phyloP scores from a whole-genome alignment of 768 basidiomycete species.

The Boletus fagicola region DNA sequence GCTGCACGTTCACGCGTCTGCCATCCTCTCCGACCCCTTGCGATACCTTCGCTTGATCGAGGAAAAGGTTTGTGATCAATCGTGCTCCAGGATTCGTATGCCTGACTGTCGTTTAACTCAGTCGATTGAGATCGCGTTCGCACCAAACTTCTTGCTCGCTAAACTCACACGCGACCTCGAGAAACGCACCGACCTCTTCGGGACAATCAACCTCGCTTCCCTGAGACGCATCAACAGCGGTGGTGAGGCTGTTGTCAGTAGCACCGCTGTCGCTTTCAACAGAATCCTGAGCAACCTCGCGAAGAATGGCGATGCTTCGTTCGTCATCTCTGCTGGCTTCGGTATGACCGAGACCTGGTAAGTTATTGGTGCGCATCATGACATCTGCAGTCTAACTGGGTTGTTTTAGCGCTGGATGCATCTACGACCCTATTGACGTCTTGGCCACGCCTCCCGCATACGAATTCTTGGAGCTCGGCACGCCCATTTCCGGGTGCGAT shows the following conservation, averaged over 20 bases:
- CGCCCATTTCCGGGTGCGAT: conserved; percentile 30
- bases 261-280: conserved; percentile 39
- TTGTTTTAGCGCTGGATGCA: conserved; percentile 35
- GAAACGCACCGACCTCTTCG: conserved; percentile 23
- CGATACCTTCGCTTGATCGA: conserved; percentile 34
- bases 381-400: not conserved
- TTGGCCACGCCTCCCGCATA: conserved; percentile 15
- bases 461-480: conserved; percentile 42
- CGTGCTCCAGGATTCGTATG: not conserved
- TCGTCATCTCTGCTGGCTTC: conserved; percentile 35
- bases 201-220: conserved; percentile 34
- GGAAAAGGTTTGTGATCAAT: conserved; percentile 32
- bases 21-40: conserved; percentile 25
- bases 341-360: conserved; percentile 43
- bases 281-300: conserved; percentile 30
- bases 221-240: conserved; percentile 41
- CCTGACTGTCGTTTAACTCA: conserved; percentile 5
- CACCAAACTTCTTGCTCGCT: conserved; percentile 44
- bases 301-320: conserved; percentile 29
- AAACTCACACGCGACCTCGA: conserved; percentile 37
- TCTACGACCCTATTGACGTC: conserved; percentile 36
- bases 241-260: conserved; percentile 42
- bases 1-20: conserved; percentile 23
- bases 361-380: conserved; percentile 6
- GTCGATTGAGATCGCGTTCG: conserved; percentile 34